Base-by-base conservation (phyloP, 169 alveolate species). In the Plasmodium fragile region DNA sequence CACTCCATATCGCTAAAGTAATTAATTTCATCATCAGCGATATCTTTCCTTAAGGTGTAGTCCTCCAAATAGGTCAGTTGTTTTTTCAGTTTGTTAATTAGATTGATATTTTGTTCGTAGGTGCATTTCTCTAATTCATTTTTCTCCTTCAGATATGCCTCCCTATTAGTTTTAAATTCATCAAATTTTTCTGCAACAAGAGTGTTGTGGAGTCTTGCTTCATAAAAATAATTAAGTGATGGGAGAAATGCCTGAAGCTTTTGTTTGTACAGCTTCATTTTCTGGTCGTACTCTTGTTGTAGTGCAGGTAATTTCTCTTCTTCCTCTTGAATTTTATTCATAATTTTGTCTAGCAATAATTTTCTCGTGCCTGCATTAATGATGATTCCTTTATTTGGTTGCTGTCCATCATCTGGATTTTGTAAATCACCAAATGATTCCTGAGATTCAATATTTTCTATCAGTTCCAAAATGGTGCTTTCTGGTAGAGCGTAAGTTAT, bases 51-150 rank as follows among this genome's bases (percentile, higher is more conserved):
- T 75, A 85, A 73, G n/a, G 5, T 30, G 30, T 73, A 85, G 45
- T 85, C 93, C 41, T 75, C 71, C 32, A 85, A 73, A 52, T 85
- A 85, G 7, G 36, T 75, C 25, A 32, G 80, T 34, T 73, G 81
- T 49, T 73, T 73, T 5, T 73, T 75, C 59, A 85, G 65, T n/a
- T 85, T 85, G n/a, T 73, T 53, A 28, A 85, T 2, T 3, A n/a
- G 8, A 2, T 13, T 0, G 59, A 25, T 1, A 0, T 65, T n/a
- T 6, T 3, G 22, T 75, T 55, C 85, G 18, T 75, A 85, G 10
- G 39, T 2, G 80, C 28, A 18, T 16, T 1, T 16, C n/a, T 75
- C 22, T 3, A 34, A n/a, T 3, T 6, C 30, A 7, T n/a, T 32
- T 22, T 85, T 85, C 45, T 34, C 6, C 16, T 1, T 3, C 41